These are phyloP conservation scores for Lophiotrema nucula DNA, from an alignment of 495 filamentous ascomycete species.

Conservation along the genomic window DNA sequence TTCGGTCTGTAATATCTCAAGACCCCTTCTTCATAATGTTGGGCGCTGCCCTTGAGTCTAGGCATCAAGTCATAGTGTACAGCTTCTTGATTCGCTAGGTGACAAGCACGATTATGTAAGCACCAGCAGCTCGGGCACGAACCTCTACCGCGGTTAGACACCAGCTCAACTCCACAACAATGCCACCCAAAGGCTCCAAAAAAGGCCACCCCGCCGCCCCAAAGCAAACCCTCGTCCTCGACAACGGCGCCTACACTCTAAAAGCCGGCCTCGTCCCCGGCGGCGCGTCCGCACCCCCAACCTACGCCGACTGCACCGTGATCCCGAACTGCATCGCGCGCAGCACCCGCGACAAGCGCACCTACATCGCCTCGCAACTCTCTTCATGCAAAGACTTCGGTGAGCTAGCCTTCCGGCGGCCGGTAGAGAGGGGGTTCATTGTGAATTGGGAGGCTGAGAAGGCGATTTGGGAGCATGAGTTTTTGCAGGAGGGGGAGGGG, in stretches of 20 bases:
- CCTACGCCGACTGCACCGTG: conserved; percentile 54
- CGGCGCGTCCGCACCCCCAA: conserved; percentile 20
- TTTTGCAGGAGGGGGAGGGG: conserved; percentile 68
- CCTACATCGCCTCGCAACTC: conserved; percentile 79
- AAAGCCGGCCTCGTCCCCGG: conserved; percentile 80
- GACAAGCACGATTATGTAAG: too few relatives aligned
- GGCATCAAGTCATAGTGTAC: too few relatives aligned
- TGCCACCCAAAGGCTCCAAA: conserved; percentile 30
- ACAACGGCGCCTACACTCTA: conserved; percentile 91
- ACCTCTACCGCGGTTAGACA: too few relatives aligned
- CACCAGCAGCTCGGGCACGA: too few relatives aligned
- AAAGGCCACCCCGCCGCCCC: conserved; percentile 35
- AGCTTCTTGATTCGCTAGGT: too few relatives aligned
- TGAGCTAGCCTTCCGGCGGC: conserved; percentile 80
- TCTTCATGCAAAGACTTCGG: conserved; percentile 82
- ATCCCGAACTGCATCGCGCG: conserved; percentile 89
- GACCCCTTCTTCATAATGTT: too few relatives aligned
- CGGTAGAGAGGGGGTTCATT: conserved; percentile 91
- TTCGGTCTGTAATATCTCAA: too few relatives aligned
- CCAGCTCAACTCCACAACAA: too few relatives aligned
- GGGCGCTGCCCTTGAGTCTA: too few relatives aligned
- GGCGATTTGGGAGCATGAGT: conserved; percentile 91
- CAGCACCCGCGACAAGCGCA: conserved; percentile 66
- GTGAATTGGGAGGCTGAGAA: conserved; percentile 97
- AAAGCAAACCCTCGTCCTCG: conserved; percentile 75